A percentile compares a stretch with the other conserved stretches of the same genome.
Conservation (phyloP, 176 grass and related monocot genomes). For the Cenchrus americanus region DNA sequence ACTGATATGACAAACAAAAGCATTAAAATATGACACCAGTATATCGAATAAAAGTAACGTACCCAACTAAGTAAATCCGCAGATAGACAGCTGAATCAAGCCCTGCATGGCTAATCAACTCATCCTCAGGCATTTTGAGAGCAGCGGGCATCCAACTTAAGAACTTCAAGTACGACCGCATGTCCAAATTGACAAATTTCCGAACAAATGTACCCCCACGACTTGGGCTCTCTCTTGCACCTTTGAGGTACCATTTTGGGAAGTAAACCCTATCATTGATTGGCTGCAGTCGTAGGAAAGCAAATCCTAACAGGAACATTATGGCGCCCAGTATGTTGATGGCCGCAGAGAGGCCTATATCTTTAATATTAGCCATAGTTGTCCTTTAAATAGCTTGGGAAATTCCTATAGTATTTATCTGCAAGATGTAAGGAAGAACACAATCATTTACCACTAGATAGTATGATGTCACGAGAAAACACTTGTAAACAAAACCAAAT, state of each 20-base stretch:
- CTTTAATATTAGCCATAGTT: constrained; percentile 69
- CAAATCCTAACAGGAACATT: constrained; percentile 83
- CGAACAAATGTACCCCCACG: constrained; percentile 61
- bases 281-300: constrained; percentile 88
- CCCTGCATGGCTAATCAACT: constrained; percentile 94
- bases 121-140: constrained; percentile 95
- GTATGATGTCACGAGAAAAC: constrained; percentile 19
- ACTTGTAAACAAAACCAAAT: constrained; percentile 25
- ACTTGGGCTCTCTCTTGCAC: constrained; percentile 82
- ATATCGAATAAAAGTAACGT: constrained; percentile 35
- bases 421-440: constrained; percentile 39
- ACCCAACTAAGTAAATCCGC: constrained; percentile 95
- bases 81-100: constrained; percentile 97
- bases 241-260: constrained; percentile 99
- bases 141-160: constrained; percentile 93
- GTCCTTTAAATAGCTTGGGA: constrained; percentile 38
- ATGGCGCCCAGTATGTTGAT: constrained; percentile 83
- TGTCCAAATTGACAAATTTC: constrained; percentile 96
- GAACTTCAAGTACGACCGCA: constrained; percentile 88
- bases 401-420: constrained; percentile 30
- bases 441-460: constrained; percentile 18
- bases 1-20: constrained; percentile 29
- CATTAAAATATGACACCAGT: constrained; percentile 7
- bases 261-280: constrained; percentile 99
- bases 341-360: constrained; percentile 86